Base-by-base conservation (phyloP, 306 rosid species). In the Citrullus amarus region DNA sequence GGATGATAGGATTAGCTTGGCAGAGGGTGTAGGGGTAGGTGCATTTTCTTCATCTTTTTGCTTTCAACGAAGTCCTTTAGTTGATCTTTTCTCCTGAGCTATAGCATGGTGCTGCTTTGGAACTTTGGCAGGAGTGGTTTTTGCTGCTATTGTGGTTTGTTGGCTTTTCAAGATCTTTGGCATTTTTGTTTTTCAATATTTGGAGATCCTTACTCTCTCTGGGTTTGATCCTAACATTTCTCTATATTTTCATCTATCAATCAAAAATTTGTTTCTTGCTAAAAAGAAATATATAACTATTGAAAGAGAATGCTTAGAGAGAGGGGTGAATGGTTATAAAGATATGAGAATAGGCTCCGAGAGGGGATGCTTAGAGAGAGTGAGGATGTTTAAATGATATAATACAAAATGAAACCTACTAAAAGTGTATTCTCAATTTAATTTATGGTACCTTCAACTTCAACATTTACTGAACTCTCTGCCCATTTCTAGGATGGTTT, bases 401-500 rank as follows among this genome's bases (percentile, higher is more conserved):
- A 60, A 55, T 63, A 34, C 20, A 10, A 66, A 38, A 44, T 46
- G 77, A 17, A 75, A 76, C 18, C 9, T 36, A 30, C 30, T 60
- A 6, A 12, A 77, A 36, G 58, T 30, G 55, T 34, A 4, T 18
- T 67, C 18, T 67, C 6, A 3, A 67, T 18, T 67, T 9, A 18
- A 41, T 39, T 28, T 39, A 18, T 63, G 53, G 50, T 14, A 43
- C 18, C 43, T 70, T 48, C 36, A 51, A 77, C 78, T 83, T 78
- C 44, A 48, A 68, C 50, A 32, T 39, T 82, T 55, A 86, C 60
- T n/a, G 20, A 73, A 60, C 48, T 57, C 3, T 71, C 79, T 51
- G 17, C 46, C 68, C 81, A 43, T 80, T 82, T n/a, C 48, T 84
- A 94, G 98, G 80, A 88, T 95, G 95, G 92, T 86, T 85, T 95